Base-by-base conservation (phyloP, 2,329 filamentous ascomycete genomes). In the Pleomassaria siparia region DNA sequence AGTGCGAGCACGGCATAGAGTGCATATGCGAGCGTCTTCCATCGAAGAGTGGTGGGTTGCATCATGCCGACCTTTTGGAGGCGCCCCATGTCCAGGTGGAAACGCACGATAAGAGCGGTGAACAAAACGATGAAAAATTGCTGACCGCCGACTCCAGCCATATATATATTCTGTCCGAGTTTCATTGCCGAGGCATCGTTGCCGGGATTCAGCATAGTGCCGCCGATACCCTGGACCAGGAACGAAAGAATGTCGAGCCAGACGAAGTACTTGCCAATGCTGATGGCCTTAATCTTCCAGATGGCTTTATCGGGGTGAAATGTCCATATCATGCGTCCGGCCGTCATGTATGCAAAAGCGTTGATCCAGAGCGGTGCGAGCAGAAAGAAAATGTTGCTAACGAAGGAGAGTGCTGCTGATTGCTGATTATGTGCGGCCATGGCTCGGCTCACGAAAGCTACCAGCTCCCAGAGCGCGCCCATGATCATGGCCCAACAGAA, bases 401-500 rank as follows among this genome's bases (percentile, higher is more conserved):
- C 12, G 21, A 32, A 45, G 5, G 32, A 29, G 21, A 40, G 40
- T 8, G 16, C 15, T 9, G 2, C n/a, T 4, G 37, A 40, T 43
- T 73, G 65, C 43, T 75, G 75, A 25, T 78, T 49, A 20, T 66
- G 66, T 2, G 75, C 71, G 13, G 68, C 69, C 1, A 75, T 53
- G 0, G 70, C 57, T 22, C 76, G 74, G 15, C 74, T 54, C 6
- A 72, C 50, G 53, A 74, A 79, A 9, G 69, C 67, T 1, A 59
- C 55, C n/a, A 70, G 56, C 54, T 79, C 75, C 74, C 75, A 78
- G 1, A 56, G 21, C 2, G 58, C 55, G 8, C 71, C 76, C 63
- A 77, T 73, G 33, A 76, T 68, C 9, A 79, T 68, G 3, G 76
- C 71, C 72, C 70, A 75, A 30, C 63, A 71, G 50, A 75, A 74